Percentiles rank a stretch among this genome's conserved stretches.
Conservation (phyloP, 768 basidiomycete genomes). For the Macrolepiota fuliginosa region DNA sequence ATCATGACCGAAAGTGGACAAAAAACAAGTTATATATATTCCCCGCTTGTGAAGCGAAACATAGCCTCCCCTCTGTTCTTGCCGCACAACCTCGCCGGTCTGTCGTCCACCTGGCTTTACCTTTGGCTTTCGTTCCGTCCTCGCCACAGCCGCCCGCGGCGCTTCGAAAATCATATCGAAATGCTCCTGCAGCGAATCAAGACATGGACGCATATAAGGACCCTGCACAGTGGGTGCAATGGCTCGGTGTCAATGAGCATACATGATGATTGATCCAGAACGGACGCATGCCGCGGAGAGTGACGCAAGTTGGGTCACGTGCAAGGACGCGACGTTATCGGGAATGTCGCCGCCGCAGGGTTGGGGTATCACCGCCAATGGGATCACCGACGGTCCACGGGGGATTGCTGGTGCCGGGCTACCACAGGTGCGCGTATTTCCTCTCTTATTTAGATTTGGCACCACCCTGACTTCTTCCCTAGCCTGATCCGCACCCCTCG, state of each 20-base stretch:
- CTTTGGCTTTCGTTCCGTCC: slow-evolving; percentile 2
- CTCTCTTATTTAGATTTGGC: slow-evolving; percentile 4
- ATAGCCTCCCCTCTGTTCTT: not conserved
- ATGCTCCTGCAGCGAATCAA: slow-evolving; percentile 6
- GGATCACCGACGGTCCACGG: slow-evolving; percentile 2
- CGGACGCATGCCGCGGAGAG: not conserved
- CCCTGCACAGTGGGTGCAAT: not conserved
- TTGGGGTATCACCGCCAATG: slow-evolving; percentile 5
- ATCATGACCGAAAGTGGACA: not conserved
- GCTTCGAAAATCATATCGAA: not conserved
- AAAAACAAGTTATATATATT: not conserved
- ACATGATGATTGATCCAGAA: slow-evolving; percentile 8
- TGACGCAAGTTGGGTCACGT: slow-evolving; percentile 6
- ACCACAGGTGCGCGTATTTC: slow-evolving; percentile 3
- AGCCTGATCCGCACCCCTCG: slow-evolving; percentile 11
- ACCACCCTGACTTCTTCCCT: slow-evolving; percentile 6
- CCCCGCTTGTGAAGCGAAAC: not conserved
- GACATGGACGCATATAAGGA: slow-evolving; percentile 3
- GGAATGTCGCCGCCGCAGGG: not conserved
- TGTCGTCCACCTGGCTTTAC: not conserved
- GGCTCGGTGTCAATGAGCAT: not conserved
- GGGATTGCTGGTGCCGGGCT: not conserved
- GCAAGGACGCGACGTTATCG: not conserved
- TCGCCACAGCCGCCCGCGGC: not conserved
- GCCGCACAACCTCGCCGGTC: not conserved